Percentiles rank a stretch among this genome's conserved stretches.
Evolutionary conservation across 1,139 yeast genomes (phyloP).

Genomic region (Sugiyamaella castrensis): DNA sequence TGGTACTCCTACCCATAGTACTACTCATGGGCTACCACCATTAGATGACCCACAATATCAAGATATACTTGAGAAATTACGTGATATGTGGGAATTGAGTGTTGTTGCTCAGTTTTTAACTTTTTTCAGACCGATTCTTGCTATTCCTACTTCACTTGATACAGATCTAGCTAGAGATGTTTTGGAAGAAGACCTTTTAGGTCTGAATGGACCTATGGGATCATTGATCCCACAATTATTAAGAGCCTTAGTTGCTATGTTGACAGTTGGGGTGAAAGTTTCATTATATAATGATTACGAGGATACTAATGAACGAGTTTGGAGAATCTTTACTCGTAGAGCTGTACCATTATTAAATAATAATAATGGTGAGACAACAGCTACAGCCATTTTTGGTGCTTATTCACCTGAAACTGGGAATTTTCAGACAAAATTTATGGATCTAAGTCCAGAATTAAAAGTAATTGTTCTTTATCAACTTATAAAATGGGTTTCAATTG

Average conservation of each 20-base stretch:
- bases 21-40: conserved; percentile 16
- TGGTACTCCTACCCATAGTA: no score
- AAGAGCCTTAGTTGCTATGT: conserved; percentile 9
- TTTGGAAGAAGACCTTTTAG: conserved; percentile 34
- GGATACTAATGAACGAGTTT: conserved; percentile 14
- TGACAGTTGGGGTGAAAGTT: conserved; percentile 12
- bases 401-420: conserved; percentile 15
- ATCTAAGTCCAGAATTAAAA: conserved; percentile 12
- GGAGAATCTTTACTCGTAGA: conserved; percentile 18
- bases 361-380: not conserved
- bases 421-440: conserved; percentile 8
- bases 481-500: conserved; percentile 26
- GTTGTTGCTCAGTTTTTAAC: conserved; percentile 29
- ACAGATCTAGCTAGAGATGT: conserved; percentile 28
- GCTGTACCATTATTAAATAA: conserved; percentile 7
- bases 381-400: conserved; percentile 12
- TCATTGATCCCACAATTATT: conserved; percentile 12
- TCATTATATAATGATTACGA: conserved; percentile 11
- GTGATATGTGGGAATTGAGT: conserved; percentile 32
- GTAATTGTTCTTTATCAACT: conserved; percentile 26
- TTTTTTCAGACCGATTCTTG: conserved; percentile 27
- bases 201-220: conserved; percentile 22
- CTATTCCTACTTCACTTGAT: conserved; percentile 21
- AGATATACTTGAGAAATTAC: conserved; percentile 22
- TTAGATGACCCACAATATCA: conserved; percentile 27